phyloP scores from a whole-genome alignment of 768 basidiomycete species.

The Pulveroboletus sp. region DNA sequence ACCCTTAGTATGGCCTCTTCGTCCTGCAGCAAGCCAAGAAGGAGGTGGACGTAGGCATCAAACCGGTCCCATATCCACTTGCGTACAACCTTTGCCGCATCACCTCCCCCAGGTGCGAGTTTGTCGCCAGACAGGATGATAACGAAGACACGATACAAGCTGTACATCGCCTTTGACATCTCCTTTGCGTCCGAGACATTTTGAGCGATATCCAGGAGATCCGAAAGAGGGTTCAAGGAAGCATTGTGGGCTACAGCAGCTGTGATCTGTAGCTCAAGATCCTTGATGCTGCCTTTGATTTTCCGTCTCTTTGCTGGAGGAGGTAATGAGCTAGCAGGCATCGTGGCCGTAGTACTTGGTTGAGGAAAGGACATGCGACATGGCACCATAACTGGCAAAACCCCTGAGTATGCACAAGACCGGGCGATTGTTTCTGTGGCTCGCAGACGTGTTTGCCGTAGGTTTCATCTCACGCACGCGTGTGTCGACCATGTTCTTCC shows the following conservation, averaged over 20 bases:
- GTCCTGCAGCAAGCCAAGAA: slow-evolving; percentile 71
- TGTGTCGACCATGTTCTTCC: slow-evolving; percentile 20
- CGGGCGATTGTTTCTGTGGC: not conserved
- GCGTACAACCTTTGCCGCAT: slow-evolving; percentile 58
- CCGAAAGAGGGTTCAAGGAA: slow-evolving; percentile 76
- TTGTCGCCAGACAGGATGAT: slow-evolving; percentile 57
- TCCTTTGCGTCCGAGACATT: slow-evolving; percentile 48
- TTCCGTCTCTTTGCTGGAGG: slow-evolving; percentile 53
- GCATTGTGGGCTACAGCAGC: slow-evolving; percentile 48
- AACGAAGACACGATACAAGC: slow-evolving; percentile 77
- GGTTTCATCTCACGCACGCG: too few relatives aligned
- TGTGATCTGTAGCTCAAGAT: slow-evolving; percentile 56
- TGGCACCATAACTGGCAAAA: not conserved
- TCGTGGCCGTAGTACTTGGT: slow-evolving; percentile 6
- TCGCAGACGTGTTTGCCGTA: too few relatives aligned
- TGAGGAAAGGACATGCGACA: not conserved
- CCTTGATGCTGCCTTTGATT: slow-evolving; percentile 37
- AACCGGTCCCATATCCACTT: slow-evolving; percentile 80
- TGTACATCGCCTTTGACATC: slow-evolving; percentile 76
- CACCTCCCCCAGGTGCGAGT: slow-evolving; percentile 48
- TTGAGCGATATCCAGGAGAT: slow-evolving; percentile 62
- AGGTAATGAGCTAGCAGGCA: slow-evolving; percentile 45
- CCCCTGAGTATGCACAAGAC: not conserved
- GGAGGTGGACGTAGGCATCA: slow-evolving; percentile 63
- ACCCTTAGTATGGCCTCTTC: slow-evolving; percentile 76